Base-by-base conservation (phyloP, 2,329 filamentous ascomycete species). In the Penicillium sp. region DNA sequence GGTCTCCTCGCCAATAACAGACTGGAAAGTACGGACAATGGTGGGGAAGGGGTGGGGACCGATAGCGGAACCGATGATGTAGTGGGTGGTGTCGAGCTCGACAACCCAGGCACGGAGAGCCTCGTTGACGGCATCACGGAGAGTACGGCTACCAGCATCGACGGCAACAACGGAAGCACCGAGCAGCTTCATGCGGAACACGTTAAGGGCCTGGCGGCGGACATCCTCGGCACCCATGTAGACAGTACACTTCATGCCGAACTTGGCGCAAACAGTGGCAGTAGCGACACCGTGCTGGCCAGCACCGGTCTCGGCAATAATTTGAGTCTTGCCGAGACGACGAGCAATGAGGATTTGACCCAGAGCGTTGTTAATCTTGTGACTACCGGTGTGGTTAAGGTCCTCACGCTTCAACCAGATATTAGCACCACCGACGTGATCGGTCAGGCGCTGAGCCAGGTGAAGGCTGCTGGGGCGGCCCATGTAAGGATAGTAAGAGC, bases 171-270 rank as follows among this genome's bases (percentile, higher is more conserved):
- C 95, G 70, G 91, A 90, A 54, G 95, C 95, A 62, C 95, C 95
- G 6, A 99, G 89, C 12, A 99, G 86, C 79, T 96, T 95, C 87
- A 99, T 99, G 49, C 95, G 91, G 87, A 99, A 99, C 42, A 99
- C 95, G 79, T 99, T 99, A 61, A 99, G 85, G 1, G 95, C 94
- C 79, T 99, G 95, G 70, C 95, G 89, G 61, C 95, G 90, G 56
- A 98, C 95, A 74, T 99, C 95, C 81, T 99, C 95, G 51, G 93
- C 93, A 72, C 95, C 95, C 95, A 99, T 99, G 81, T 93, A 99
- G 59, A 99, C 91, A 33, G 93, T 96, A 77, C 95, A 99, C 77
- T 94, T 90, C 93, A 99, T 94, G 74, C 92, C 93, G 73, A 99
- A 98, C 81, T 97, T 97, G 75, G 95, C 95, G 73, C 95, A 98